Evolutionary conservation across 2,329 filamentous ascomycete genomes (phyloP).

Genomic region (Macrophomina phaseolina): DNA sequence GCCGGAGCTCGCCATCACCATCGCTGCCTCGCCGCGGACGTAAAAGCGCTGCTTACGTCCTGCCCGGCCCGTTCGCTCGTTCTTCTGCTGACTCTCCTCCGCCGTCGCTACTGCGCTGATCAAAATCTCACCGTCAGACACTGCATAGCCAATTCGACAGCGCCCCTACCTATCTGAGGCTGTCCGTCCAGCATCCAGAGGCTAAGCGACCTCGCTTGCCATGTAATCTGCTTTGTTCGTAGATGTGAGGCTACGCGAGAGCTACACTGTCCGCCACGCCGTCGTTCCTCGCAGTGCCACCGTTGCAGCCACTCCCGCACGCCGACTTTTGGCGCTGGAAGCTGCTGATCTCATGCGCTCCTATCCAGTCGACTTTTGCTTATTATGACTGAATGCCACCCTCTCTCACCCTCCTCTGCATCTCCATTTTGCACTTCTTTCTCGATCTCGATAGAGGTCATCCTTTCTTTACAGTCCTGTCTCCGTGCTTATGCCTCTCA

Average conservation of each 20-base stretch:
- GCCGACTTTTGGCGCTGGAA: background rate
- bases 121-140: background rate
- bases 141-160: background rate
- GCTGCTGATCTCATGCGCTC: background rate
- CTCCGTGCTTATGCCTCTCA: background rate
- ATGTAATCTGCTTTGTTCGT: background rate
- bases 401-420: background rate
- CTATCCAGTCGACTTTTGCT: background rate
- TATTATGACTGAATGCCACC: conserved; percentile 1
- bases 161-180: background rate
- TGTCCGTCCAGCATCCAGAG: background rate
- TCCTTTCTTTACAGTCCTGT: background rate
- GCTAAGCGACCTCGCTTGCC: background rate
- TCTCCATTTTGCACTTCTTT: background rate
- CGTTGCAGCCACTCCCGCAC: background rate
- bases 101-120: conserved; percentile 2
- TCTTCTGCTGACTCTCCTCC: background rate
- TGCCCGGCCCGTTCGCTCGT: background rate
- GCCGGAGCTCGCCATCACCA: background rate
- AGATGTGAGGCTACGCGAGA: background rate
- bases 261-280: background rate
- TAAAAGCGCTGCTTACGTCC: background rate
- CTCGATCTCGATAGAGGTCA: background rate
- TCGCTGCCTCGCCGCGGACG: background rate
- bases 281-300: background rate